Evolutionary conservation across 208 protist species (phyloP).

Genomic region (Trichomonas vaginalis): DNA sequence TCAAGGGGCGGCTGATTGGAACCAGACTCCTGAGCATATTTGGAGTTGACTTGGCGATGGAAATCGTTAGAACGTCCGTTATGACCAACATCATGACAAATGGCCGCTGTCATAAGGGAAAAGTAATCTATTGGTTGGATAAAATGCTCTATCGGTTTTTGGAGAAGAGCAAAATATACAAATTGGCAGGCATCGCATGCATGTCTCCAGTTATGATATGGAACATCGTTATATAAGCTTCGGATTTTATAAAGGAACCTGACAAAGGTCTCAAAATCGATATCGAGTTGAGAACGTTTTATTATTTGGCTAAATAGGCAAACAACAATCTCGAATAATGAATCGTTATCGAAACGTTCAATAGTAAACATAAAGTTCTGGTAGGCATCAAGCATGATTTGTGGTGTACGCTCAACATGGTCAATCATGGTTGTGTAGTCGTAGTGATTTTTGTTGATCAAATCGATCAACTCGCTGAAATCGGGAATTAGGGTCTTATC

Average conservation of each 20-base stretch:
- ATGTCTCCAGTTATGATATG: constrained; percentile 56
- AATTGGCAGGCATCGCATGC: constrained; percentile 48
- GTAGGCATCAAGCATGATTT: no score
- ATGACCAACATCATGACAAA: constrained; percentile 83
- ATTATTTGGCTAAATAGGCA: neutral
- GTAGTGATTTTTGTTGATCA: no score
- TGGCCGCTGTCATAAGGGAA: constrained; percentile 58
- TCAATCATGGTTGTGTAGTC: no score
- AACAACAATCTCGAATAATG: no score
- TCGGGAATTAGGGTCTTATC: no score
- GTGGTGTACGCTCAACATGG: no score
- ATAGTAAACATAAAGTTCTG: no score
- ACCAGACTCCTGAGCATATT: constrained; percentile 40
- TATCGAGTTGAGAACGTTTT: neutral
- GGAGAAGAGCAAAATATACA: constrained; percentile 26
- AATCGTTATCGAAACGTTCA: no score
- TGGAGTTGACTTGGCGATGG: constrained; percentile 59
- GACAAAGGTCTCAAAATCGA: neutral
- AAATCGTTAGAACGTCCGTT: constrained; percentile 84
- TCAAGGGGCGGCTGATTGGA: constrained; percentile 43
- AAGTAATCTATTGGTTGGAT: constrained; percentile 54
- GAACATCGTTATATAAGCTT: constrained; percentile 31
- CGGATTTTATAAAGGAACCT: neutral
- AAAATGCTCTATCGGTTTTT: constrained; percentile 46
- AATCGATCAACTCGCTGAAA: no score